phyloP scores from a whole-genome alignment of 495 filamentous ascomycete species.

The Podospora sp. region DNA sequence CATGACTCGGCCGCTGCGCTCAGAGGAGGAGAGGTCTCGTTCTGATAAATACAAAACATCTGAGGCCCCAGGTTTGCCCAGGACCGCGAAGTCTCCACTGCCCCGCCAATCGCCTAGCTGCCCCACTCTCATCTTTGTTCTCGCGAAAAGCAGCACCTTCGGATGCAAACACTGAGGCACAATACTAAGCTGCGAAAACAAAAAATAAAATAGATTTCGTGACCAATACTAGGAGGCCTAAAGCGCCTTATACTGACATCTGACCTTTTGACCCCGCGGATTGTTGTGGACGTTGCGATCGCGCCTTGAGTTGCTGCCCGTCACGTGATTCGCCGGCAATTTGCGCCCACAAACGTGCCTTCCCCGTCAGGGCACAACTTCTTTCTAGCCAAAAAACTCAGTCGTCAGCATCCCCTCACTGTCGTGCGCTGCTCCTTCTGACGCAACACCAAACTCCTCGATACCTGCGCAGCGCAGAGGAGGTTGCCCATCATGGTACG shows the following conservation, averaged over 20 bases:
- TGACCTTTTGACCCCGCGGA: background rate
- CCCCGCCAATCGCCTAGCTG: background rate
- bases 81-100: background rate
- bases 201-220: background rate
- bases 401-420: conserved; percentile 37
- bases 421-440: conserved; percentile 33
- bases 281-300: background rate
- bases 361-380: conserved; percentile 35
- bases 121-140: conserved; percentile 4
- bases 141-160: background rate
- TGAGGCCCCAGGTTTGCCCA: background rate
- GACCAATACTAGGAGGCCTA: background rate
- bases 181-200: background rate
- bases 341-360: conserved; percentile 38
- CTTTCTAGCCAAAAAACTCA: conserved; percentile 42
- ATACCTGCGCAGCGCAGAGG: conserved; percentile 38
- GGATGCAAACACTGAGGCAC: background rate
- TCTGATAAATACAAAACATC: background rate
- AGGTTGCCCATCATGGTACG: conserved; percentile 48
- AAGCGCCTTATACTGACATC: background rate
- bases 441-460: conserved; percentile 32
- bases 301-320: background rate
- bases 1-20: background rate
- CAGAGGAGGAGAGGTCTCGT: background rate
- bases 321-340: conserved; percentile 37